Conservation (phyloP, 352 stramenopile genomes). For the Pythium inflatum region DNA sequence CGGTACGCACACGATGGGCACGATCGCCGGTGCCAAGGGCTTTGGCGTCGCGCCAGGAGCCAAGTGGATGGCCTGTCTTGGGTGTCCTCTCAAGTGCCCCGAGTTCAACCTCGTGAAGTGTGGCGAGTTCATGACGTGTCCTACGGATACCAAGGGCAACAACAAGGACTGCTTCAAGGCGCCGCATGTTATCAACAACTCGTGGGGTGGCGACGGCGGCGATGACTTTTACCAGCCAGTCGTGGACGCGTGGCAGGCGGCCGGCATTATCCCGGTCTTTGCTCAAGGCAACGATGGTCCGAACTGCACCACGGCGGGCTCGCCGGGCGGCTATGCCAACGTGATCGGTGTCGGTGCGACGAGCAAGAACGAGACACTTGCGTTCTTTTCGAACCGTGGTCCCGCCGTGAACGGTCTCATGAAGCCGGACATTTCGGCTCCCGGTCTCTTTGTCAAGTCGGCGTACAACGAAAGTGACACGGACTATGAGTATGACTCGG, state of each 20-base stretch:
- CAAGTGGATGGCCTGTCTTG: conserved; percentile 37
- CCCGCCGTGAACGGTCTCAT: conserved; percentile 21
- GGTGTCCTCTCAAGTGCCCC: conserved; percentile 23
- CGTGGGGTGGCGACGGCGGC: conserved; percentile 30
- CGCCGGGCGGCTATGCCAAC: conserved; percentile 37
- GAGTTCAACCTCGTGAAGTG: conserved; percentile 33
- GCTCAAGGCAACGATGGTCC: conserved; percentile 38
- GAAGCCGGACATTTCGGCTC: conserved; percentile 41
- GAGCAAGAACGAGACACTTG: conserved; percentile 27
- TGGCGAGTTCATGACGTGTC: conserved; percentile 32
- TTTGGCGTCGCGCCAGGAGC: background rate
- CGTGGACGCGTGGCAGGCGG: conserved; percentile 32
- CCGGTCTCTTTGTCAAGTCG: conserved; percentile 30
- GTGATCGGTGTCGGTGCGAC: conserved; percentile 28
- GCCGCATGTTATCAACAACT: conserved; percentile 36
- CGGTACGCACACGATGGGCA: background rate
- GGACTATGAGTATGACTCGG: conserved; percentile 8
- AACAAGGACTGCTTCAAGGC: conserved; percentile 35
- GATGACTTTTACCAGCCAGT: conserved; percentile 17
- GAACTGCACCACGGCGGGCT: conserved; percentile 31
- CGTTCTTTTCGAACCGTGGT: conserved; percentile 37
- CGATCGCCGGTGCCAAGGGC: background rate
- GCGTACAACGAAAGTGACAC: conserved; percentile 24
- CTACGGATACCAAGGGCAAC: conserved; percentile 28
- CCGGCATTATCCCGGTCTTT: conserved; percentile 43